Base-by-base conservation (phyloP, 2,329 filamentous ascomycete genomes). In the Mariannaea elegans region DNA sequence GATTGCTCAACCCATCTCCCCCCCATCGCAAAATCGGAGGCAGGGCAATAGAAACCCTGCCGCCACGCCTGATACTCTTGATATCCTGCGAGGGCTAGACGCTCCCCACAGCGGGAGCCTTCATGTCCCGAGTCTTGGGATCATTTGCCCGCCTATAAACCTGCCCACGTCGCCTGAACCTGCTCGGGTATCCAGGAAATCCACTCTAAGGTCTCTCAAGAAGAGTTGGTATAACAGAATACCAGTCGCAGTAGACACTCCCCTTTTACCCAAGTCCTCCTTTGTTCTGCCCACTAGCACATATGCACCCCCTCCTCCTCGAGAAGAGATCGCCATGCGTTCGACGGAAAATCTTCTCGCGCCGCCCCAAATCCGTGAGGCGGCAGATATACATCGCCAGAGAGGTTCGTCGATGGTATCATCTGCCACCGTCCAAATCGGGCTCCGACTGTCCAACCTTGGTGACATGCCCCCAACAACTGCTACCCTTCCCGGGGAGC, bases 401-500 rank as follows among this genome's bases (percentile, higher is more conserved):
- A 82, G 88, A 42, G 81, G 86, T 59, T 87, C 87, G 5, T 92
- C 89, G 1, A 79, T 87, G 39, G 81, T 80, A 14, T 91, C 89
- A 42, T 85, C 85, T 9, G 88, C 88, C 21, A 91, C 88, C 0
- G 88, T 92, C 10, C 88, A 91, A 70, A 91, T 92, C 50, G 89
- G 89, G 2, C 79, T 92, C 14, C 84, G 89, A 10, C 80, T 92
- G 55, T 91, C 89, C 23, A 86, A 82, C 53, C 81, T 84, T 29
- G 77, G 82, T 13, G 82, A 86, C 63, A 80, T 85, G 62, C 74
- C 77, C 1, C 76, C 65, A 7, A 41, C 67, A 16, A 66, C 65
- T 9, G 62, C 72, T 3, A 49, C 65, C 3, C 57, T 64, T 8
- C 60, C 63, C 19, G 61, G 65, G 47, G 64, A 71, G 27, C 13